These are phyloP conservation scores for Colletotrichum sojae DNA, from an alignment of 2,329 filamentous ascomycete genomes.

Conservation along the genomic window DNA sequence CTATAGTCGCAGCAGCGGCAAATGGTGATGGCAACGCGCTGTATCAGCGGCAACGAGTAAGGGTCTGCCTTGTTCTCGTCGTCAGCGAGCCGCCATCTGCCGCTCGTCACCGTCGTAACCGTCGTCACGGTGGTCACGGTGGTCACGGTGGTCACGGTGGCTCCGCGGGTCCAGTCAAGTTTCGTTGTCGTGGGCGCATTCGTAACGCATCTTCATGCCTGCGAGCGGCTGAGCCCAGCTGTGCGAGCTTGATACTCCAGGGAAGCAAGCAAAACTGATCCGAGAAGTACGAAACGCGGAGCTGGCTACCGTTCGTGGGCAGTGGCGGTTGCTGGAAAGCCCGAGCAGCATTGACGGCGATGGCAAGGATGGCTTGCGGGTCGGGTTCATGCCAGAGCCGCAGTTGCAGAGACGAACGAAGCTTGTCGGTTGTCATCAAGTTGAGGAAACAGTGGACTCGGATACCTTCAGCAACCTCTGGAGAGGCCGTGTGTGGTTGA, in stretches of 20 bases:
- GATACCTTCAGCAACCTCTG: constrained; percentile 4
- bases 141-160: constrained; percentile 13
- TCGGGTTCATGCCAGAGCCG: constrained; percentile 38
- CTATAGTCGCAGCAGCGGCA: constrained; percentile 33
- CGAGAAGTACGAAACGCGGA: constrained; percentile 25
- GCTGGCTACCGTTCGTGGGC: background rate
- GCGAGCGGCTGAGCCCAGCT: constrained; percentile 22
- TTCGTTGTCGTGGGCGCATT: constrained; percentile 29
- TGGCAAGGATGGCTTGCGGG: constrained; percentile 29
- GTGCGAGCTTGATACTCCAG: constrained; percentile 15
- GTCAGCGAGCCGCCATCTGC: constrained; percentile 28
- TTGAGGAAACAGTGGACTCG: constrained; percentile 24
- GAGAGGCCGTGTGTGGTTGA: constrained; percentile 34
- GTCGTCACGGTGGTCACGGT: constrained; percentile 5
- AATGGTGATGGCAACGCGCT: constrained; percentile 21
- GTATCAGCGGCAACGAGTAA: constrained; percentile 26
- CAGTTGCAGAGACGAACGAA: constrained; percentile 24
- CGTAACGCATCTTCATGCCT: constrained; percentile 34
- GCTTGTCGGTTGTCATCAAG: constrained; percentile 29
- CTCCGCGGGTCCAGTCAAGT: constrained; percentile 11
- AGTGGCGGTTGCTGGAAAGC: constrained; percentile 24
- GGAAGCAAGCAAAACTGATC: constrained; percentile 13
- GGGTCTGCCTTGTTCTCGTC: constrained; percentile 17
- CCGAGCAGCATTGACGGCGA: constrained; percentile 34
- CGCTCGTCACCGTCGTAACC: constrained; percentile 21